These are phyloP conservation scores for Daldinia caldariorum DNA, from an alignment of 495 filamentous ascomycete species.

Conservation along the genomic window DNA sequence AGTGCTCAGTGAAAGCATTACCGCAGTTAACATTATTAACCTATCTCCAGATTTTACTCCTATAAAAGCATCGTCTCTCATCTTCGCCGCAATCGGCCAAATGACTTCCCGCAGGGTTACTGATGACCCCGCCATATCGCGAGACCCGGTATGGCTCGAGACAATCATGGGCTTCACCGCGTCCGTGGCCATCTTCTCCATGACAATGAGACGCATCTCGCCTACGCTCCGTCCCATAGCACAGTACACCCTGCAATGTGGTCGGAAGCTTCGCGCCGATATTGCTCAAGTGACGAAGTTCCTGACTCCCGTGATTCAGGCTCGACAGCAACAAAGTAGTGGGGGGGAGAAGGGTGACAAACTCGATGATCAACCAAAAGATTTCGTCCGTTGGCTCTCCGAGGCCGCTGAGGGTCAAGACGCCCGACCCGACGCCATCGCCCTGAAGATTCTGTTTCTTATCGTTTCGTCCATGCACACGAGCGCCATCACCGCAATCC, in stretches of 20 bases:
- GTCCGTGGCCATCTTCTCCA: neutral
- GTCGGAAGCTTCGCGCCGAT: neutral
- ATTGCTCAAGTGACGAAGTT: neutral
- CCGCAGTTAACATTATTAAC: neutral
- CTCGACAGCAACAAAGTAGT: neutral
- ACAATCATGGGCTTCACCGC: constrained; percentile 10
- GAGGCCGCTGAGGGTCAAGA: neutral
- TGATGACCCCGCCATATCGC: neutral
- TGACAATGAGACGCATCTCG: neutral
- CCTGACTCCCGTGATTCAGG: neutral
- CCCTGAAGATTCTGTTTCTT: neutral
- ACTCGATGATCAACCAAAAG: neutral
- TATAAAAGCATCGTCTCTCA: neutral
- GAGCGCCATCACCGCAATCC: neutral
- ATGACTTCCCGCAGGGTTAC: neutral
- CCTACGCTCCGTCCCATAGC: neutral
- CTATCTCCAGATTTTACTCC: neutral
- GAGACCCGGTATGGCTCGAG: constrained; percentile 4
- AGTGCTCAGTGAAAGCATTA: neutral
- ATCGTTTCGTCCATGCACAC: neutral
- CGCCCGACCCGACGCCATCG: neutral
- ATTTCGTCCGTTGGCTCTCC: neutral
- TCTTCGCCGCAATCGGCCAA: neutral
- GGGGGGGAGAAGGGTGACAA: neutral
- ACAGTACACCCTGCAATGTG: neutral